These are phyloP conservation scores for Aspergillus persii DNA, from an alignment of 2,329 filamentous ascomycete genomes.

Conservation along the genomic window DNA sequence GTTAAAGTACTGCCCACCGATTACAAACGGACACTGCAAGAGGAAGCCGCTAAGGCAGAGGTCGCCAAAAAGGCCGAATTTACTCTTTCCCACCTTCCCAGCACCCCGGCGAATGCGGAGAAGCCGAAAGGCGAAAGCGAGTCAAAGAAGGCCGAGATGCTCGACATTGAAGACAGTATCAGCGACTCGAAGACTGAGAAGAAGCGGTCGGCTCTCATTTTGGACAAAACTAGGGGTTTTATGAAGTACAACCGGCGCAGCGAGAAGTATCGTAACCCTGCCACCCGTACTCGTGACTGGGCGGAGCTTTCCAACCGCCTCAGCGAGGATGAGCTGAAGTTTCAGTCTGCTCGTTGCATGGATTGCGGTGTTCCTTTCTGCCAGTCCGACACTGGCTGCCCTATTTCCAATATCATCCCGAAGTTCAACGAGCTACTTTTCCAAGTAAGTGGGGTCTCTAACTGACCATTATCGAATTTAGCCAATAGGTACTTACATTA, in stretches of 20 bases:
- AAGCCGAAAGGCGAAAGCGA: constrained; percentile 56
- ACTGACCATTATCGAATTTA: too few species aligned
- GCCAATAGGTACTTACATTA: too few species aligned
- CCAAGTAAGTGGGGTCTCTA: constrained; percentile 29
- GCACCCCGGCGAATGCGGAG: constrained; percentile 52
- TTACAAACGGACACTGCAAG: constrained; percentile 88
- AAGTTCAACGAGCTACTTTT: constrained; percentile 89
- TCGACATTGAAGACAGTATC: constrained; percentile 90
- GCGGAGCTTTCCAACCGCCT: constrained; percentile 83
- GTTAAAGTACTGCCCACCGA: constrained; percentile 91
- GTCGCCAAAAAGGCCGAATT: constrained; percentile 83
- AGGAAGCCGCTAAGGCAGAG: constrained; percentile 81
- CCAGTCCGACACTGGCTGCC: constrained; percentile 92
- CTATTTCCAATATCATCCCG: constrained; percentile 95
- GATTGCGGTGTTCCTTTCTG: constrained; percentile 98
- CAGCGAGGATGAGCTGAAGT: constrained; percentile 93
- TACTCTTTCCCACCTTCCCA: constrained; percentile 72
- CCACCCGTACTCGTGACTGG: constrained; percentile 88
- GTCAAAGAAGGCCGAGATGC: constrained; percentile 65
- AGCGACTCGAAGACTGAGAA: constrained; percentile 82
- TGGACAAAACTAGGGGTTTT: constrained; percentile 97
- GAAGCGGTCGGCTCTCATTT: constrained; percentile 80
- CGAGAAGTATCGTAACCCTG: constrained; percentile 86
- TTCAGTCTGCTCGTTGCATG: constrained; percentile 96
- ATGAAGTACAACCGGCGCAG: constrained; percentile 93